phyloP scores from a whole-genome alignment of 2,329 filamentous ascomycete species.

The Trichoderma atroviride region DNA sequence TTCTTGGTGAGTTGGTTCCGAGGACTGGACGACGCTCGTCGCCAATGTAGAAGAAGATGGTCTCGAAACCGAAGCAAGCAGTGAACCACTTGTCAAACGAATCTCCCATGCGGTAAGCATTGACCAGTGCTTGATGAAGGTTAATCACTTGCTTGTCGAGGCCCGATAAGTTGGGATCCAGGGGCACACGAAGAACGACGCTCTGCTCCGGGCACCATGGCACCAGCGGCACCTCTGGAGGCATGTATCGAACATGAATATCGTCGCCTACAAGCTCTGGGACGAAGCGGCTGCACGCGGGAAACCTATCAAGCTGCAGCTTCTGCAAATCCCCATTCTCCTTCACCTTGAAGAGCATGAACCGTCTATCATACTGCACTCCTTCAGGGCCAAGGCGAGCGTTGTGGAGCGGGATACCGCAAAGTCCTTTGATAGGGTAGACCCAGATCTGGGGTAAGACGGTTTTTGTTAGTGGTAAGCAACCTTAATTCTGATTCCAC shows the following conservation, averaged over 20 bases:
- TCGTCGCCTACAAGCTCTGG: constrained; percentile 53
- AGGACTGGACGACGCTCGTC: constrained; percentile 61
- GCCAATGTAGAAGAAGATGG: constrained; percentile 67
- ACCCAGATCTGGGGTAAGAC: constrained; percentile 56
- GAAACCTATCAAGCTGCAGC: constrained; percentile 61
- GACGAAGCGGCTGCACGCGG: constrained; percentile 65
- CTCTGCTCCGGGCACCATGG: constrained; percentile 41
- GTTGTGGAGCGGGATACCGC: constrained; percentile 57
- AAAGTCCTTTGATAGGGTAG: constrained; percentile 75
- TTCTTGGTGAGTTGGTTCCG: constrained; percentile 55
- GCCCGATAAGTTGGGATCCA: constrained; percentile 52
- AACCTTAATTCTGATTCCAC: not conserved
- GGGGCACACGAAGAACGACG: constrained; percentile 55
- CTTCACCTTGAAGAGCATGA: constrained; percentile 66
- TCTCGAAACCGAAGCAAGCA: constrained; percentile 63
- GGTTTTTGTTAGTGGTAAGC: not conserved
- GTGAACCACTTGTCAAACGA: constrained; percentile 68
- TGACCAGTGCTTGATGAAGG: constrained; percentile 61
- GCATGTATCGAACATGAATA: constrained; percentile 49
- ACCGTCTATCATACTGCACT: constrained; percentile 66
- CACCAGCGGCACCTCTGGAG: constrained; percentile 45
- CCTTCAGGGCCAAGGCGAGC: constrained; percentile 64
- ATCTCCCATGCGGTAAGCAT: constrained; percentile 65
- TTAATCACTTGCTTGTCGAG: constrained; percentile 55
- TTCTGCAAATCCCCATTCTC: constrained; percentile 50